phyloP scores from a whole-genome alignment of 257 asterid species.

The Ballota nigra region DNA sequence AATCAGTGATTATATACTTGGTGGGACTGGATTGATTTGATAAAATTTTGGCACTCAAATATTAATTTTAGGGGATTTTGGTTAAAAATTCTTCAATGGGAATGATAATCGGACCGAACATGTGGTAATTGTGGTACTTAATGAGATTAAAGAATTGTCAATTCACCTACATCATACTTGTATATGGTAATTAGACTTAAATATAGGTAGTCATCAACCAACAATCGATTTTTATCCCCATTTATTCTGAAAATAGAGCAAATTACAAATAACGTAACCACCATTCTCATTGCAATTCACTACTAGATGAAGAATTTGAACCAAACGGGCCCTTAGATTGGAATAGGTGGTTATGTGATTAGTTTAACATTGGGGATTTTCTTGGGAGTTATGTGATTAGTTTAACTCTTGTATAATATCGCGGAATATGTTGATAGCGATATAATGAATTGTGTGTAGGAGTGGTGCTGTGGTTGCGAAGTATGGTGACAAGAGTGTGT shows the following conservation, averaged over 20 bases:
- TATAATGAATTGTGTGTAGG: conserved; percentile 32
- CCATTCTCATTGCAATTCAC: too few relatives aligned
- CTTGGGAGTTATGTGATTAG: not conserved
- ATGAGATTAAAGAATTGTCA: too few relatives aligned
- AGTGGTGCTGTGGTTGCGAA: conserved; percentile 83
- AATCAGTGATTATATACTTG: not conserved
- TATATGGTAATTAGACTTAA: too few relatives aligned
- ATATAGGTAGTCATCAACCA: too few relatives aligned
- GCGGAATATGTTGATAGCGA: not conserved
- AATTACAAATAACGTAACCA: too few relatives aligned
- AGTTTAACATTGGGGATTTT: not conserved
- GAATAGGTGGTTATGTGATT: not conserved
- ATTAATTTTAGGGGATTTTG: not conserved
- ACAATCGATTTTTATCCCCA: too few relatives aligned
- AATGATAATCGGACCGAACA: too few relatives aligned
- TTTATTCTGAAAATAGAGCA: too few relatives aligned
- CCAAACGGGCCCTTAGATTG: not conserved
- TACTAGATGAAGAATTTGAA: too few relatives aligned
- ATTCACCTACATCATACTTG: too few relatives aligned
- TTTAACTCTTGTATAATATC: not conserved
- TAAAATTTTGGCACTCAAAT: not conserved
- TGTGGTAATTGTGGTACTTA: too few relatives aligned
- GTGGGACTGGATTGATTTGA: not conserved
- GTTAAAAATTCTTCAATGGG: not conserved
- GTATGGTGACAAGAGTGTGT: conserved; percentile 91